Conservation (phyloP, 2,329 filamentous ascomycete genomes). For the Didymosphaeria variabile region DNA sequence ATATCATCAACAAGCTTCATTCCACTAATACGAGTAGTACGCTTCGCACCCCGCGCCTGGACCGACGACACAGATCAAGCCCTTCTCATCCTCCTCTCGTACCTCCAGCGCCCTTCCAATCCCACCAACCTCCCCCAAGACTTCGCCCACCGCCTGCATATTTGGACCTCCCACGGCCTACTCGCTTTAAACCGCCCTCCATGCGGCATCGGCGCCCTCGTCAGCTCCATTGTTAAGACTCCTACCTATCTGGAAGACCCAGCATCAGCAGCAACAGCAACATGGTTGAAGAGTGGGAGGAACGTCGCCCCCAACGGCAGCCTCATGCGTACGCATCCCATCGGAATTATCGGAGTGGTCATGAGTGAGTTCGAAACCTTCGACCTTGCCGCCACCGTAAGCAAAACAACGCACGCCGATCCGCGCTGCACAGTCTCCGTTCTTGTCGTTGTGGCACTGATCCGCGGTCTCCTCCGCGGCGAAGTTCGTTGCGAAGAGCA, state of each 20-base stretch:
- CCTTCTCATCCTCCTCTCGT: slow-evolving; percentile 60
- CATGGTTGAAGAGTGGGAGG: slow-evolving; percentile 54
- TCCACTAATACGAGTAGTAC: slow-evolving; percentile 19
- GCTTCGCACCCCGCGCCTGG: slow-evolving; percentile 53
- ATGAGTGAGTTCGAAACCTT: slow-evolving; percentile 56
- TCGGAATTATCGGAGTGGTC: slow-evolving; percentile 59
- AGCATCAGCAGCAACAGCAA: slow-evolving; percentile 48
- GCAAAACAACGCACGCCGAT: slow-evolving; percentile 61
- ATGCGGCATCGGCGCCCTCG: slow-evolving; percentile 59
- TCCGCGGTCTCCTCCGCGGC: slow-evolving; percentile 58
- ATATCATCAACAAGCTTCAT: too few species aligned
- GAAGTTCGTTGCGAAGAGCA: slow-evolving; percentile 54
- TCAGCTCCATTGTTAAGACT: slow-evolving; percentile 56
- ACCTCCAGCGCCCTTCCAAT: slow-evolving; percentile 52
- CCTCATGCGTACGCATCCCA: slow-evolving; percentile 62
- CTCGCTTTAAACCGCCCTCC: slow-evolving; percentile 58
- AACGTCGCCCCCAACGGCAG: slow-evolving; percentile 61
- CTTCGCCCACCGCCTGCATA: slow-evolving; percentile 56
- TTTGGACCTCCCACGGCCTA: slow-evolving; percentile 61
- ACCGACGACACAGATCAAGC: slow-evolving; percentile 67
- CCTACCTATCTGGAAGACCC: slow-evolving; percentile 54
- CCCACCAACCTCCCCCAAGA: slow-evolving; percentile 42
- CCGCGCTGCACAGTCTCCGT: slow-evolving; percentile 62
- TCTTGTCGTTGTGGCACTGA: slow-evolving; percentile 57
- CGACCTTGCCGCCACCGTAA: slow-evolving; percentile 53